Conservation (phyloP, 768 basidiomycete genomes). For the Panaeolus cyanescens region DNA sequence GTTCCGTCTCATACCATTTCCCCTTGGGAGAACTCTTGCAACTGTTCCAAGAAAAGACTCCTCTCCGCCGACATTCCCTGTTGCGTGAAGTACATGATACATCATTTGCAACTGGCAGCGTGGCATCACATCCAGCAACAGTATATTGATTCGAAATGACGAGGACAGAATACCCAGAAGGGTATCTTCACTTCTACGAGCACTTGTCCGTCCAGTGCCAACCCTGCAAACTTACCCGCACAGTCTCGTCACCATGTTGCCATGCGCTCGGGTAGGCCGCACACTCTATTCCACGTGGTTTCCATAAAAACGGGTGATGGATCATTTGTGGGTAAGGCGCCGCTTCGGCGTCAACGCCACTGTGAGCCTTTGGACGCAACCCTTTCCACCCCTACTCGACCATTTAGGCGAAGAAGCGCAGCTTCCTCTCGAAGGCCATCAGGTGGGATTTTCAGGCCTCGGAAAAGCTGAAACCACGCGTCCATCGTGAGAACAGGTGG, state of each 20-base stretch:
- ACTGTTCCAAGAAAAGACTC: too few relatives aligned
- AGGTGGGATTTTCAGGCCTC: slow-evolving; percentile 1
- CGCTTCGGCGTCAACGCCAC: not conserved
- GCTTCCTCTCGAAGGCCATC: not conserved
- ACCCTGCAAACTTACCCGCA: not conserved
- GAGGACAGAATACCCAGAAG: not conserved
- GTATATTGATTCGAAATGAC: not conserved
- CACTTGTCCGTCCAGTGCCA: not conserved
- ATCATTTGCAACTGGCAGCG: too few relatives aligned
- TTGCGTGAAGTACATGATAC: too few relatives aligned
- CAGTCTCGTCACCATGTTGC: not conserved
- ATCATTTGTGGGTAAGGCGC: not conserved
- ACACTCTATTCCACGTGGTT: slow-evolving; percentile 1
- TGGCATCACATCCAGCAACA: too few relatives aligned
- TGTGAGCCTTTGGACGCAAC: not conserved
- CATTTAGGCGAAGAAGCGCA: not conserved
- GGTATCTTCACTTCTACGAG: not conserved
- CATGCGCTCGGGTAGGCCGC: not conserved
- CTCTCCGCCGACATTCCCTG: too few relatives aligned
- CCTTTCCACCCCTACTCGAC: not conserved
- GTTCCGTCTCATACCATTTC: not conserved
- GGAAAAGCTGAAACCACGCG: not conserved
- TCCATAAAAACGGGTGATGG: slow-evolving; percentile 2
- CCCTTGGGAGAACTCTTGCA: not conserved
- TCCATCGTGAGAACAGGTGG: not conserved